Evolutionary conservation across 257 asterid genomes (phyloP), one percentile per base, ranked within the genome.

Genomic region (Thymus mandschuricus): DNA sequence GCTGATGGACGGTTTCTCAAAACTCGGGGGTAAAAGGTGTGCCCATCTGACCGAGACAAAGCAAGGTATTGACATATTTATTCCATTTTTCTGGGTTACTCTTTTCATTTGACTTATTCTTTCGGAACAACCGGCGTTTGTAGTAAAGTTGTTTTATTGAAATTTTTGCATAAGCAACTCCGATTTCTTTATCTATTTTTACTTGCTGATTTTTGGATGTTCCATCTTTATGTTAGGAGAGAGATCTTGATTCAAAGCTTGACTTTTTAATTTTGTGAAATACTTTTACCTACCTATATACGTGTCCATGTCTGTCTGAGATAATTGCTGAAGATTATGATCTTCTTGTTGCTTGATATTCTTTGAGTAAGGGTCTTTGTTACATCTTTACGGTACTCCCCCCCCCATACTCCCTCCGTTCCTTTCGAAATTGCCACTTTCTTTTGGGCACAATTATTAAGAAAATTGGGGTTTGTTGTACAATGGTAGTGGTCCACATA

Each of bases 11-110:
- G 90, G 78, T 50, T 85, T 93, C 81, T 77, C 84, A 51, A 75
- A 86, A 75, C 78, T 86, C 58, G 97, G 98, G 13, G 98, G 96
- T 56, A 86, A 67, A 82, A 82, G 63, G 69, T 81, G 92, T 75
- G 74, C 76, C 54, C 84, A 73, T 78, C 78, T 88, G 78, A 73
- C 44, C 41, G 96, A 87, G 81, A 64, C 86, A 41, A 87, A 86
- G 84, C 76, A 81, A 86, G 98, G 98, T 93, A 78, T 70, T 61
- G 63, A 58, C 7, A 15, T 44, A 28, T 33, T 51, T 52, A 1
- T 54, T 48, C 50, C 68, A 44, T 68, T 66, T 78, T 30, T 1
- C 66, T n/a, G 54, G 34, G 12, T 71, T 59, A 54, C 64, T 54
- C 62, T 71, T 34, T 49, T 27, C n/a, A 9, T 59, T 45, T 58